Percentiles rank a stretch among this genome's conserved stretches.
phyloP scores from a whole-genome alignment of 176 grass and related monocot species.

The Triticum aestivum region DNA sequence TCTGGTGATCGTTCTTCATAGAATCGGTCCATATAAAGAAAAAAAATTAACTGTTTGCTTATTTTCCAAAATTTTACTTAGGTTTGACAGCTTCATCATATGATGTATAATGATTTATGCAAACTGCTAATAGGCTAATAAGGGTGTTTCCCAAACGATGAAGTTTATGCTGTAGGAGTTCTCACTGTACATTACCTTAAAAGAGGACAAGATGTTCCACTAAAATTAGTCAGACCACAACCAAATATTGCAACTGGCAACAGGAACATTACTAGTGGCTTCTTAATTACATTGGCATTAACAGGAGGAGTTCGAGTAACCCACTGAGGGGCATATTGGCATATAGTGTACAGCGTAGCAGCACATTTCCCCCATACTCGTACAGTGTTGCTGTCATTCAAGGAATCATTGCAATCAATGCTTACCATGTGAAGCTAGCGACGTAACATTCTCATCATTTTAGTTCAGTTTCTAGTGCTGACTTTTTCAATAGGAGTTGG shows the following conservation, averaged over 20 bases:
- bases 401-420: background rate
- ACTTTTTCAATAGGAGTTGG: background rate
- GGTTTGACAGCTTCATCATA: background rate
- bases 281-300: background rate
- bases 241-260: background rate
- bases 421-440: background rate
- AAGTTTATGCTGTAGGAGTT: background rate
- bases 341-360: background rate
- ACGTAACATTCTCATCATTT: background rate
- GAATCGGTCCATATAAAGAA: background rate
- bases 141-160: background rate
- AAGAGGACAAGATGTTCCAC: background rate
- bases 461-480: background rate
- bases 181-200: constrained; percentile 2
- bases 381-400: background rate
- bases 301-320: background rate
- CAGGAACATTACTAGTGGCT: background rate
- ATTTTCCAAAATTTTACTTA: background rate
- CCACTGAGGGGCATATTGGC: background rate
- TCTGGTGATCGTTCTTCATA: background rate
- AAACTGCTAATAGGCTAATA: background rate
- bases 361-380: background rate
- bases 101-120: background rate
- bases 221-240: background rate
- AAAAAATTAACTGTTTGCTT: background rate